Conservation (phyloP, 163 green algal genomes). For the Picocystis sp. region DNA sequence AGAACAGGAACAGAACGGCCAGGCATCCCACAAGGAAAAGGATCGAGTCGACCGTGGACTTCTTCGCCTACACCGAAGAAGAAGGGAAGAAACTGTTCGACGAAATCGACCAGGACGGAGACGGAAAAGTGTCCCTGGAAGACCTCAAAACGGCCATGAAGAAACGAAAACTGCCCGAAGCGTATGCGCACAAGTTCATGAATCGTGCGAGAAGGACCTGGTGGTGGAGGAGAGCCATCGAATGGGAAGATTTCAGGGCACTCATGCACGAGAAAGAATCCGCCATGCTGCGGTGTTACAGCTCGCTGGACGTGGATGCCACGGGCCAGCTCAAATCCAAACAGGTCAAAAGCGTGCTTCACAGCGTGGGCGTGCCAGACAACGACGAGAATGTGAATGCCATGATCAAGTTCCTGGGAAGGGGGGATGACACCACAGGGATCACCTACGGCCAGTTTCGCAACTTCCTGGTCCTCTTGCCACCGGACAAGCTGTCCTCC, state of each 20-base stretch:
- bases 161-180: slow-evolving; percentile 23
- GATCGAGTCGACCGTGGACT: slow-evolving; percentile 16
- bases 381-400: slow-evolving; percentile 33
- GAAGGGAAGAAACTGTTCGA: slow-evolving; percentile 38
- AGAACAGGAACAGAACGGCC: too few species aligned
- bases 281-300: slow-evolving; percentile 24
- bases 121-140: slow-evolving; percentile 33
- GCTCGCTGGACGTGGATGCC: slow-evolving; percentile 7
- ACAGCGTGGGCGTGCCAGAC: slow-evolving; percentile 24
- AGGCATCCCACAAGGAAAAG: too few species aligned
- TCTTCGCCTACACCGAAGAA: slow-evolving; percentile 43
- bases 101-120: slow-evolving; percentile 37
- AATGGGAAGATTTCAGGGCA: slow-evolving; percentile 30
- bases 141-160: slow-evolving; percentile 34
- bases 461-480: slow-evolving; percentile 35
- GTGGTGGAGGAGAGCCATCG: slow-evolving; percentile 17
- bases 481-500: slow-evolving; percentile 21
- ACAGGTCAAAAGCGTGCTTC: slow-evolving; percentile 26
- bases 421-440: slow-evolving; percentile 20
- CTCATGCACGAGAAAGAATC: slow-evolving; percentile 26
- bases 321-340: slow-evolving; percentile 1
- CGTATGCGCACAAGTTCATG: slow-evolving; percentile 30
- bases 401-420: slow-evolving; percentile 32
- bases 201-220: slow-evolving; percentile 8
- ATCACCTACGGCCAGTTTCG: slow-evolving; percentile 47